phyloP scores from a whole-genome alignment of 345 rosid genomes.

The Gynandropsis gynandra region DNA sequence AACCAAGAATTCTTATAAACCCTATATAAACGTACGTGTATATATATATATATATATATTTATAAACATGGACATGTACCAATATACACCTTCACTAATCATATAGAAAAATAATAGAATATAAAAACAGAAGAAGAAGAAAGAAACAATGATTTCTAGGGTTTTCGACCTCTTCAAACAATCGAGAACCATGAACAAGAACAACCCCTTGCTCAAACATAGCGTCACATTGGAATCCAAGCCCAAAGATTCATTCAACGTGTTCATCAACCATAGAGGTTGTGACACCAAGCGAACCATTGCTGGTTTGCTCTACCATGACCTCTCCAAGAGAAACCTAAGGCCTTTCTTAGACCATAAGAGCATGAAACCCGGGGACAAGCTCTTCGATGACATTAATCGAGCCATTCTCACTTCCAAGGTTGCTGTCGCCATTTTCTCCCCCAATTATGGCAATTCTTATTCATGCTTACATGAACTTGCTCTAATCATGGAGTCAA shows the following conservation, averaged over 20 bases:
- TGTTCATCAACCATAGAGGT: constrained; percentile 83
- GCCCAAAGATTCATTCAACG: constrained; percentile 36
- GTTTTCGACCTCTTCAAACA: too few relatives aligned
- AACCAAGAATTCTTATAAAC: too few relatives aligned
- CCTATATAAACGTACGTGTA: too few relatives aligned
- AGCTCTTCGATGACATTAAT: constrained; percentile 45
- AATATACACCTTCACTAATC: too few relatives aligned
- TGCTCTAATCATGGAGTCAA: constrained; percentile 54
- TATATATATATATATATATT: too few relatives aligned
- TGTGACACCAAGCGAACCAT: constrained; percentile 70
- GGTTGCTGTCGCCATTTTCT: constrained; percentile 67
- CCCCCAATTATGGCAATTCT: constrained; percentile 71
- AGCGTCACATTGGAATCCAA: too few relatives aligned
- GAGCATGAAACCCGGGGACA: constrained; percentile 79
- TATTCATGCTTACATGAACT: constrained; percentile 78
- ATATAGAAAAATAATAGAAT: too few relatives aligned
- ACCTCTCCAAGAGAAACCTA: constrained; percentile 33
- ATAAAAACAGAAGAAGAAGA: too few relatives aligned
- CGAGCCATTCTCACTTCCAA: constrained; percentile 43
- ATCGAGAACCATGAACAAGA: too few relatives aligned
- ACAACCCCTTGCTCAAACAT: too few relatives aligned
- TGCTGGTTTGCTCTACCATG: constrained; percentile 53
- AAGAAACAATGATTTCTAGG: too few relatives aligned
- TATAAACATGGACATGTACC: too few relatives aligned
- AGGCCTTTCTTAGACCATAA: constrained; percentile 66